Base-by-base conservation (phyloP, 768 basidiomycete genomes). In the Amanita rubescens region DNA sequence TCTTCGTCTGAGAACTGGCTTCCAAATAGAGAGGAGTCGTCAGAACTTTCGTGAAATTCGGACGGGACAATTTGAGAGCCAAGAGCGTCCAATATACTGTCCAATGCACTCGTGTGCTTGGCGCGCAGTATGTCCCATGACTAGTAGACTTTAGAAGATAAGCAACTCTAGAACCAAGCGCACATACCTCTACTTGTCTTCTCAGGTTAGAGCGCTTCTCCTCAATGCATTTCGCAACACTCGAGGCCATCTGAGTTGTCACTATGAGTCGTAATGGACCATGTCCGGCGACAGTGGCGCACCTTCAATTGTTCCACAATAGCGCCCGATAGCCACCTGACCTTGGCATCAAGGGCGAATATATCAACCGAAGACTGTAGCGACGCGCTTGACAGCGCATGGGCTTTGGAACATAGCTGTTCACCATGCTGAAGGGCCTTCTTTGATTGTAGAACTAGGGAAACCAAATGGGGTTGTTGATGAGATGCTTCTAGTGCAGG, bases 361-460 rank as follows among this genome's bases (percentile, higher is more conserved):
- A 90, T 79, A 61, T 90, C 86, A 11, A 89, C 71, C 0, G 82
- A 79, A 35, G 75, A 73, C 57, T 82, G 79, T 0, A 87, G 79
- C 2, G 90, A 88, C 39, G 75, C 69, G 57, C 79, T 79, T n/a
- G 86, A 80, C 19, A 84, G 68, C 1, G 66, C 60, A 60, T 85
- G 81, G 1, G 90, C 87, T 33, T 72, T 75, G 1, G 78, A 79
- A 61, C 90, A 92, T 5, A 92, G 75, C 47, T 83, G 77, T 69
- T 90, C 78, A 1, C 88, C 90, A 35, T 84, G 80, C 57, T 88
- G 82, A 2, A 93, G 76, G 0, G 87, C 90, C 60, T 87, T 87
- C 75, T 90, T 87, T 2, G 90, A 90, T 60, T 88, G 84, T 1
- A 86, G 71, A 10, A 89, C 86, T 9, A 93, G 80, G 20, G 86